These are phyloP conservation scores for Stenocarpella maydis DNA, from an alignment of 2,329 filamentous ascomycete species.

Conservation along the genomic window DNA sequence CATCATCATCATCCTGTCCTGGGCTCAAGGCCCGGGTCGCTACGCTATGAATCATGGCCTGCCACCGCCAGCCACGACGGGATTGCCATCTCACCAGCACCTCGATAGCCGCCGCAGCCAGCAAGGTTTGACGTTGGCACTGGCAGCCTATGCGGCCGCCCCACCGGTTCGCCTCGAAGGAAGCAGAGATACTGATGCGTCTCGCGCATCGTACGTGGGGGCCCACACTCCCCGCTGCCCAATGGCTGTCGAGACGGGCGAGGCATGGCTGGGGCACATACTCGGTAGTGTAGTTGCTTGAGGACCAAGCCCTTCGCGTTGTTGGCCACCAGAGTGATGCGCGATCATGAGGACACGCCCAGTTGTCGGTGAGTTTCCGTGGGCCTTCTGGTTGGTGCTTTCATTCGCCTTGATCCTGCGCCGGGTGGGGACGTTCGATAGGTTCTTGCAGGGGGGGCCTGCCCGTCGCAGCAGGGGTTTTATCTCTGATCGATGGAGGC, in stretches of 20 bases:
- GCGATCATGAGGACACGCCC: slow-evolving; percentile 32
- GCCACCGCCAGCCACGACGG: slow-evolving; percentile 10
- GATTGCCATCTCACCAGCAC: slow-evolving; percentile 6
- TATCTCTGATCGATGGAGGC: slow-evolving; percentile 32
- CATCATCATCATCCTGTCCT: neutral
- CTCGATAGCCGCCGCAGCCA: slow-evolving; percentile 27
- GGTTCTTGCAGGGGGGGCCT: slow-evolving; percentile 26
- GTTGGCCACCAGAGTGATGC: neutral
- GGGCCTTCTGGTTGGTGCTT: slow-evolving; percentile 29
- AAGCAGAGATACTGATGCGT: slow-evolving; percentile 24
- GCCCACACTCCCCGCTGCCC: slow-evolving; percentile 17
- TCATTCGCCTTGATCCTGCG: slow-evolving; percentile 28
- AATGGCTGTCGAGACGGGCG: slow-evolving; percentile 22
- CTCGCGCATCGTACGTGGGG: slow-evolving; percentile 18
- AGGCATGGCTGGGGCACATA: slow-evolving; percentile 28
- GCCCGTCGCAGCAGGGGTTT: slow-evolving; percentile 22
- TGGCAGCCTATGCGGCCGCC: slow-evolving; percentile 18
- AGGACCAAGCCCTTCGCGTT: neutral
- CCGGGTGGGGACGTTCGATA: slow-evolving; percentile 28
- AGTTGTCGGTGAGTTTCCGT: slow-evolving; percentile 36
- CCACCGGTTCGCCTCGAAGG: slow-evolving; percentile 28
- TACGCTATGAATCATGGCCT: slow-evolving; percentile 2
- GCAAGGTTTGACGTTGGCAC: slow-evolving; percentile 6
- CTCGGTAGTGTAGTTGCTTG: slow-evolving; percentile 15
- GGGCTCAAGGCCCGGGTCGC: neutral